Conservation (phyloP, 768 basidiomycete genomes). For the Leccinum imitatum region DNA sequence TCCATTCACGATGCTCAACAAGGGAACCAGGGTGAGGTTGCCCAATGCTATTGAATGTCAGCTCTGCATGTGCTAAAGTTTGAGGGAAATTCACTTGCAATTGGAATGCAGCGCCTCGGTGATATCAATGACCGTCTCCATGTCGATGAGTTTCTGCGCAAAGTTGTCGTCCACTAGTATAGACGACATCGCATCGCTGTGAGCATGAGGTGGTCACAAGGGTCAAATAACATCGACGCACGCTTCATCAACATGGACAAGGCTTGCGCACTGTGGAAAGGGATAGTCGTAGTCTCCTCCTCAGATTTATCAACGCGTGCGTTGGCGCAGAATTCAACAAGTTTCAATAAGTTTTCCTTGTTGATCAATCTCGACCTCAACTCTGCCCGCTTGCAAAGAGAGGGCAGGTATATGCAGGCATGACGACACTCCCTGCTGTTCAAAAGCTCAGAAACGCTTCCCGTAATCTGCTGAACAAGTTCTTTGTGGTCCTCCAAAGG, state of each 20-base stretch:
- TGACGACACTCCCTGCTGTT: conserved; percentile 12
- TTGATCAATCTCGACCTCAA: conserved; percentile 17
- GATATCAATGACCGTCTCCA: conserved; percentile 19
- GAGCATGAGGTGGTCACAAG: background rate
- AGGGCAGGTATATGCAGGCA: conserved; percentile 30
- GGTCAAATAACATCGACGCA: conserved; percentile 1
- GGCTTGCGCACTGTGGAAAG: conserved; percentile 29
- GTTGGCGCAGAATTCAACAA: conserved; percentile 23
- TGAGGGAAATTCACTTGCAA: conserved; percentile 9
- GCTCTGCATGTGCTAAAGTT: background rate
- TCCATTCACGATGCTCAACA: conserved; percentile 19
- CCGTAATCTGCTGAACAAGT: conserved; percentile 3
- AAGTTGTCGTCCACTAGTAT: conserved; percentile 15
- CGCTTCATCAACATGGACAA: conserved; percentile 27
- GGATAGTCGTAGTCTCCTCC: conserved; percentile 19
- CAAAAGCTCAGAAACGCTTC: conserved; percentile 19
- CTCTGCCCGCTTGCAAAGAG: conserved; percentile 24
- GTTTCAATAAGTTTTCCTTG: conserved; percentile 16
- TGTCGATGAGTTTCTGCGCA: conserved; percentile 15
- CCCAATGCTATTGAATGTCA: conserved; percentile 16
- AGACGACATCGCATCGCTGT: conserved; percentile 3
- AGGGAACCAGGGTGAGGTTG: conserved; percentile 22
- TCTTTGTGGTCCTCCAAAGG: conserved; percentile 7
- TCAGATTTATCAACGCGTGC: conserved; percentile 3
- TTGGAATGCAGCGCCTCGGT: conserved; percentile 14